Conservation (phyloP, 75 land plant species). For the Cunninghamia lanceolata region DNA sequence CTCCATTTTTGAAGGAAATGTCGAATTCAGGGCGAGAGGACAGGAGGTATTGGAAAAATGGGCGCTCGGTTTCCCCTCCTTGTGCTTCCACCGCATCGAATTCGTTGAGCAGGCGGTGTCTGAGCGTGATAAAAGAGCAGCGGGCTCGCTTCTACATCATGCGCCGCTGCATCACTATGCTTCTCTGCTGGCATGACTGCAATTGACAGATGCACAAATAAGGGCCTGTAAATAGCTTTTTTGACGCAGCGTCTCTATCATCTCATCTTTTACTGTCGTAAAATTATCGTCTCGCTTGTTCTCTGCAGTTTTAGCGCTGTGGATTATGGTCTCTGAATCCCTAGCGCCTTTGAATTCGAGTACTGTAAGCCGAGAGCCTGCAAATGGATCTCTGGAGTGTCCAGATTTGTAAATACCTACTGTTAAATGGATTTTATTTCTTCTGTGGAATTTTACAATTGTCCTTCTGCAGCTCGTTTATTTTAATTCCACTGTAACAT, state of each 20-base stretch:
- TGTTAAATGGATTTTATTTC: no score
- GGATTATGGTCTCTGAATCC: no score
- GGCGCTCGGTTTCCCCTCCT: neutral
- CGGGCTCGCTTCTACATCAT: constrained; percentile 63
- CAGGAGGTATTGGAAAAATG: neutral
- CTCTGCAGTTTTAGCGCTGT: no score
- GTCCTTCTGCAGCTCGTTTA: no score
- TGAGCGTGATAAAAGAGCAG: constrained; percentile 49
- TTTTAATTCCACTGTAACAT: no score
- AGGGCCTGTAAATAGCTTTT: neutral
- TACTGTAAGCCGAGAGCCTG: no score
- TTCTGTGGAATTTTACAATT: no score
- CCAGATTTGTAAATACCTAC: no score
- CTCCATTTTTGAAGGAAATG: neutral
- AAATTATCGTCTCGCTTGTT: no score
- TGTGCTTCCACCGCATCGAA: neutral
- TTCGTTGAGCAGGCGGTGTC: constrained; percentile 30
- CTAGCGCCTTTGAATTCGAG: no score
- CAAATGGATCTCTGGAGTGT: no score
- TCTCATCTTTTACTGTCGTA: no score
- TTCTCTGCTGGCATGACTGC: constrained; percentile 64
- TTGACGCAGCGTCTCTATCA: neutral
- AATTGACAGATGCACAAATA: neutral
- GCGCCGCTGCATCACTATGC: constrained; percentile 69
- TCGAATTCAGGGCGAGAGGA: neutral